These are phyloP conservation scores for Cicer bijugum DNA, from an alignment of 306 rosid species.

Conservation along the genomic window DNA sequence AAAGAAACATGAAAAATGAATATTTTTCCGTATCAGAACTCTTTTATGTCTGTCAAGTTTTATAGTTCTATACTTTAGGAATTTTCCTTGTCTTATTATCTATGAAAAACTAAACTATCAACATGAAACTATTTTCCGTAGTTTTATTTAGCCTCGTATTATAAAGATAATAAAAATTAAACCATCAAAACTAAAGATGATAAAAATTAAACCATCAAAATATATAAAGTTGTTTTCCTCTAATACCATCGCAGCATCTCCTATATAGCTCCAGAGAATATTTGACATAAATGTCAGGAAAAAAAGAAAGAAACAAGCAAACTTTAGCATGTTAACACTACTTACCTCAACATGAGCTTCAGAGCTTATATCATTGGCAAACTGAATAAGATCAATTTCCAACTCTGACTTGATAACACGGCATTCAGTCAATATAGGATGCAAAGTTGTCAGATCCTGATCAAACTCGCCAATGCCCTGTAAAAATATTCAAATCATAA, in stretches of 20 bases:
- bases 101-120: not conserved
- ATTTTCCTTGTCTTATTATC: slow-evolving; percentile 34
- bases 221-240: not conserved
- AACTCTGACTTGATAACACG: slow-evolving; percentile 84
- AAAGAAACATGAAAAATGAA: not conserved
- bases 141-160: not conserved
- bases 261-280: slow-evolving; percentile 17
- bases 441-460: slow-evolving; percentile 69
- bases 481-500: slow-evolving; percentile 36
- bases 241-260: not conserved
- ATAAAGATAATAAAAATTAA: not conserved
- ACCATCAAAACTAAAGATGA: not conserved
- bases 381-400: slow-evolving; percentile 85
- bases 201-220: slow-evolving; percentile 8
- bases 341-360: slow-evolving; percentile 91
- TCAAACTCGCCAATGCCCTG: slow-evolving; percentile 76
- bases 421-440: slow-evolving; percentile 88
- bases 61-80: not conserved
- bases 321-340: slow-evolving; percentile 12
- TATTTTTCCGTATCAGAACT: not conserved
- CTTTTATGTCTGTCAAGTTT: slow-evolving; percentile 1
- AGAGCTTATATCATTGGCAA: slow-evolving; percentile 91
- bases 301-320: slow-evolving; percentile 15
- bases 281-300: slow-evolving; percentile 26
- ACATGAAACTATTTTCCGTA: not conserved